Evolutionary conservation across 2,329 filamentous ascomycete genomes (phyloP).

Genomic region (Fusarium neocosmosporiellum): DNA sequence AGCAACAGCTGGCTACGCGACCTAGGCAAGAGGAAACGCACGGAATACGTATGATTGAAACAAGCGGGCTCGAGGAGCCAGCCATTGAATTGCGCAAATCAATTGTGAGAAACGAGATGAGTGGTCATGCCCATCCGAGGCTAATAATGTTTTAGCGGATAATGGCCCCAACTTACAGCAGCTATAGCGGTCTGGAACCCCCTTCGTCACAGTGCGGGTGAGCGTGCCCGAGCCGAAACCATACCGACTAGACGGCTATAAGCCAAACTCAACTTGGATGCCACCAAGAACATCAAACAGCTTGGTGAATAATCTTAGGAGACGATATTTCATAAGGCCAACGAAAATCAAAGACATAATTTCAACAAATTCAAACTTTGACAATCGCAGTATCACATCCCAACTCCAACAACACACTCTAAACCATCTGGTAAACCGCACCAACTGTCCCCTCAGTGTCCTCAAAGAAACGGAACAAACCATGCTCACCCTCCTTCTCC

Average conservation of each 20-base stretch:
- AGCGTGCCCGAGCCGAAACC: background rate
- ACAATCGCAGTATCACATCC: background rate
- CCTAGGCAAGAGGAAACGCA: background rate
- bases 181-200: background rate
- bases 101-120: background rate
- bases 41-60: background rate
- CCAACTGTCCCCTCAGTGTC: constrained; percentile 48
- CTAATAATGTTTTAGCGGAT: background rate
- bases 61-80: background rate
- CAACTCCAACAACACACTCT: background rate
- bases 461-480: constrained; percentile 46
- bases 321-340: background rate
- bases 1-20: background rate
- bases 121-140: background rate
- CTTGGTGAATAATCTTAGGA: background rate
- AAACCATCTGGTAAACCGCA: constrained; percentile 44
- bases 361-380: background rate
- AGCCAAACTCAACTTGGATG: background rate
- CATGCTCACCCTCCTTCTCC: constrained; percentile 42
- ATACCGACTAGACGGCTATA: background rate
- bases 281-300: background rate
- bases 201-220: background rate
- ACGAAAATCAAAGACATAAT: background rate
- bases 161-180: background rate
- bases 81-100: background rate